Base-by-base conservation (phyloP, 805 yeast species). In the Torulaspora gathmanii region DNA sequence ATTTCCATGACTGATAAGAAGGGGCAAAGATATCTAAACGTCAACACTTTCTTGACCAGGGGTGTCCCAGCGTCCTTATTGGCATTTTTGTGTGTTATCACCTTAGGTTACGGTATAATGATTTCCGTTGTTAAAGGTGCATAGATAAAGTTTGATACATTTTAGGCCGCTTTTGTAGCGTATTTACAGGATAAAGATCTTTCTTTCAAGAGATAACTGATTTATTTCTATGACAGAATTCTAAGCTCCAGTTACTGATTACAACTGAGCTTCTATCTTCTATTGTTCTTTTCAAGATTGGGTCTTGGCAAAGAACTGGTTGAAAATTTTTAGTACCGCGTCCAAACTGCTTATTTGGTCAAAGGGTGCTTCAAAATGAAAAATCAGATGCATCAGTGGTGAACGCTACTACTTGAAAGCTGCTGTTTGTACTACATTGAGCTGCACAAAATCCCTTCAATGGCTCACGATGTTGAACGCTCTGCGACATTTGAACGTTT, bases 1-100 rank as follows among this genome's bases (percentile, higher is more conserved):
- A 87, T 93, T 49, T 87, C 97, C 51, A 83, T 87, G 83, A 78
- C 90, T 2, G 96, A 91, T 62, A 93, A 86, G 51, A 77, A 88
- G 39, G 97, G 97, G n/a, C 79, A 80, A 40, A 86, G 95, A 22
- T 91, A 90, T 60, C 70, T 91, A 54, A 80, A 83, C 8, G 96
- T 89, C 28, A 71, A 75, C 22, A 83, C 86, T 3, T 93, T 91
- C 61, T 85, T 91, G 44, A 82, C 86, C 4, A 77, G 95, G 53
- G 99, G 99, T 66, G 87, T 90, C 5, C 96, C 96, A 3, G 78
- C 91, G 15, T 83, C 95, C 2, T 49, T 93, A 4, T 67, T 89
- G 41, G 86, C 87, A 10, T 91, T 85, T 58, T 46, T 75, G 2
- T 77, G 83, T 27, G 79, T 89, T 39, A 76, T 87, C 17, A 79